Conservation (phyloP, 2,329 filamentous ascomycete genomes). For the Bipolaris zeicola region DNA sequence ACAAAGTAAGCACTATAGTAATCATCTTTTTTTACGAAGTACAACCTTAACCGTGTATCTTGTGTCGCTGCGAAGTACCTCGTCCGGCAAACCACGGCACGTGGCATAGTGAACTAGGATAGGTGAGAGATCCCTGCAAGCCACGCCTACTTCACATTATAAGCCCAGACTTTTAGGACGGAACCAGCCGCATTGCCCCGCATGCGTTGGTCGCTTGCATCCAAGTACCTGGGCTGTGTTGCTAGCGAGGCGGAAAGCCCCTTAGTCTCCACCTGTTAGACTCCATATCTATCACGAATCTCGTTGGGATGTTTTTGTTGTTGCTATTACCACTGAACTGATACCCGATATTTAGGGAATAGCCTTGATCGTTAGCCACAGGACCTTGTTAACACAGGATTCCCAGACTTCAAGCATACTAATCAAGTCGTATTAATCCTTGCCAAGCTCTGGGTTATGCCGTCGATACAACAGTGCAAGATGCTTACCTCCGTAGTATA, state of each 20-base stretch:
- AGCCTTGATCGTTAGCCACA: neutral
- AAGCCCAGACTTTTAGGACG: neutral
- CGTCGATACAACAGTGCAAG: neutral
- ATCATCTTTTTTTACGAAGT: neutral
- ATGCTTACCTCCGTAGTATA: neutral
- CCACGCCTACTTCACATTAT: neutral
- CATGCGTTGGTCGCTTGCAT: neutral
- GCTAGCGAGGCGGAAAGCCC: neutral
- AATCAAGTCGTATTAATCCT: neutral
- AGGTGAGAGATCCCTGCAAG: neutral
- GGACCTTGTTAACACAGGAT: neutral
- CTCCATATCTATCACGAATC: neutral
- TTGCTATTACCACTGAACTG: neutral
- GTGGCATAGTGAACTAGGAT: neutral
- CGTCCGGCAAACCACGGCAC: neutral
- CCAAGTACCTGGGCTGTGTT: neutral
- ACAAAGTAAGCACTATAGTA: neutral
- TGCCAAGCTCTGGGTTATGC: neutral
- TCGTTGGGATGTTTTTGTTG: too few species aligned
- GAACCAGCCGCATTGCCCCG: neutral
- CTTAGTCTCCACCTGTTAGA: neutral
- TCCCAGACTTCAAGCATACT: neutral
- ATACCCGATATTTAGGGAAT: neutral
- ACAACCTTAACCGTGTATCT: neutral
- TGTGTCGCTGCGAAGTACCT: neutral